Conservation (phyloP, 768 basidiomycete species). For the Phanerochaete sordida region DNA sequence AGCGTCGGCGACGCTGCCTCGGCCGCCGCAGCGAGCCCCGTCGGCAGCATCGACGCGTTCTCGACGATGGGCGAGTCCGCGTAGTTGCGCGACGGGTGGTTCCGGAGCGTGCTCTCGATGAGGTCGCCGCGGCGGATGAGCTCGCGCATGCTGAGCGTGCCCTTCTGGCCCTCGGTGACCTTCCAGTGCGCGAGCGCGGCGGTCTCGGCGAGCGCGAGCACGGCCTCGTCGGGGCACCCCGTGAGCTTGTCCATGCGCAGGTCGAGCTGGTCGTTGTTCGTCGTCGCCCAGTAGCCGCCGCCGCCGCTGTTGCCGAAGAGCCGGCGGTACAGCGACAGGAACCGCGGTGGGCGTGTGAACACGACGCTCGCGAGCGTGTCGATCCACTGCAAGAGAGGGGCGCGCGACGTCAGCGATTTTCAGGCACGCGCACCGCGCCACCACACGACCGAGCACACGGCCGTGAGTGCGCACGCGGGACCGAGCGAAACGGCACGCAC, state of each 20-base stretch:
- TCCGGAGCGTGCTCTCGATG: conserved; percentile 64
- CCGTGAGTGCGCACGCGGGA: neutral
- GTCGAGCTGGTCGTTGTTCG: conserved; percentile 35
- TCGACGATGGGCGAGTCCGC: conserved; percentile 10
- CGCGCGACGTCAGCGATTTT: neutral
- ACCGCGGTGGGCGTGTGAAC: conserved; percentile 57
- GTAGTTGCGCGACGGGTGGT: conserved; percentile 26
- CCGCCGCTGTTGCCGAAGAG: conserved; percentile 50
- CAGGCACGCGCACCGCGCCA: neutral
- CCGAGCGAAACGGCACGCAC: conserved; percentile 40
- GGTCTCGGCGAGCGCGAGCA: conserved; percentile 73
- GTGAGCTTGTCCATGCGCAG: conserved; percentile 65
- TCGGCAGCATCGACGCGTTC: neutral
- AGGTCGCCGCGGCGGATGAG: conserved; percentile 68
- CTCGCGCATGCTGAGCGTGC: conserved; percentile 69
- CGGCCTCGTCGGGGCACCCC: conserved; percentile 76
- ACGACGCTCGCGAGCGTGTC: conserved; percentile 73
- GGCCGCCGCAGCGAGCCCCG: conserved; percentile 4
- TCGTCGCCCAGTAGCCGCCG: conserved; percentile 39
- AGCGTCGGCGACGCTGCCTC: neutral
- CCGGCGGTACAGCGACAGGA: conserved; percentile 60
- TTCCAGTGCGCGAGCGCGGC: conserved; percentile 79
- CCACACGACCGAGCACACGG: too few species aligned
- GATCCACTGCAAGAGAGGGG: conserved; percentile 53
- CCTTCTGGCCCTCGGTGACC: conserved; percentile 54